Evolutionary conservation across 257 asterid species (phyloP).

Genomic region (Scutellaria galericulata): DNA sequence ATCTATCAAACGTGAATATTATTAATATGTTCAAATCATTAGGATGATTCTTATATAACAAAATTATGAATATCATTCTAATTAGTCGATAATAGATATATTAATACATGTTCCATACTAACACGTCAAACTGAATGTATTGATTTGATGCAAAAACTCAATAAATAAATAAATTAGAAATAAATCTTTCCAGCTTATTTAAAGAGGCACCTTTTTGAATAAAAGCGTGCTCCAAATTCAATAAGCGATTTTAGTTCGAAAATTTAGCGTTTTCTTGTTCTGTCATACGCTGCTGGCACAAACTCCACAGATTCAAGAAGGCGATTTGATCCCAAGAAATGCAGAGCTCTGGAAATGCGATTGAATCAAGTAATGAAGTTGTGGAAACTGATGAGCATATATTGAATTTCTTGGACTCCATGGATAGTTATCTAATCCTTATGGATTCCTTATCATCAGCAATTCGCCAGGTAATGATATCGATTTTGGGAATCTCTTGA

Average conservation of each 20-base stretch:
- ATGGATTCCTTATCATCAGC: slow-evolving; percentile 72
- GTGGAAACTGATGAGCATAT: slow-evolving; percentile 52
- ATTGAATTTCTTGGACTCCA: slow-evolving; percentile 71
- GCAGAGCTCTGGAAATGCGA: slow-evolving; percentile 44
- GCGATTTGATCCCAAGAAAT: slow-evolving; percentile 25
- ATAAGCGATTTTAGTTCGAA: background rate
- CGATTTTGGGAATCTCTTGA: slow-evolving; percentile 2
- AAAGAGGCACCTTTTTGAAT: background rate
- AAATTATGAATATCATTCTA: too few species aligned
- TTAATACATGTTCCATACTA: too few species aligned
- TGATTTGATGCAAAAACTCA: too few species aligned
- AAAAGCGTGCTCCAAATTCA: background rate
- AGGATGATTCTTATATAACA: too few species aligned
- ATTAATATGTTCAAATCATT: too few species aligned
- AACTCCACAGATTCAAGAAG: slow-evolving; percentile 26
- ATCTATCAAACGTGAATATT: too few species aligned
- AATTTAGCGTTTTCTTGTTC: background rate
- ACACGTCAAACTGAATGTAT: too few species aligned
- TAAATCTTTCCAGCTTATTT: too few species aligned
- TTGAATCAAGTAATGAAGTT: slow-evolving; percentile 39
- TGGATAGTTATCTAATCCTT: slow-evolving; percentile 66
- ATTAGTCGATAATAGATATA: too few species aligned
- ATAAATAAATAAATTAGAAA: too few species aligned
- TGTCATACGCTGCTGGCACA: background rate
- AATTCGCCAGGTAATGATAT: slow-evolving; percentile 74